These are phyloP conservation scores for Stemphylium lycopersici DNA, from an alignment of 2,329 filamentous ascomycete genomes.

Conservation along the genomic window DNA sequence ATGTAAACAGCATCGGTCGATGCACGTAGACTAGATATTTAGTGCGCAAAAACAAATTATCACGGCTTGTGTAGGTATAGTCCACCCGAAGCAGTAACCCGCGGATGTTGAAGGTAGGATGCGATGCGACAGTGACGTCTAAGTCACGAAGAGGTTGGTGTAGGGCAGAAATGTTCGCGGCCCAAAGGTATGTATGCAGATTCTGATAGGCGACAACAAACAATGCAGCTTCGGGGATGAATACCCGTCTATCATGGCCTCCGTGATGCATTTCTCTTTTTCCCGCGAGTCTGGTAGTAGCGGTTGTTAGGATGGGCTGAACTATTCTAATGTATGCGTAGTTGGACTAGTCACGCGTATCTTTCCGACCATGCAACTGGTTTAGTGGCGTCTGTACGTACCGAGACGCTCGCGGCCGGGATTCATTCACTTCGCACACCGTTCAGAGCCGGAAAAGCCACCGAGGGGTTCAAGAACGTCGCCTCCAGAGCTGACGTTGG, in stretches of 20 bases:
- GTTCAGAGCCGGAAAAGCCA: neutral
- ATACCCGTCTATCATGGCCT: neutral
- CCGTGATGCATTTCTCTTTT: neutral
- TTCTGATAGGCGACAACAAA: neutral
- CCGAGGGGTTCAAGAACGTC: neutral
- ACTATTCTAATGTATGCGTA: neutral
- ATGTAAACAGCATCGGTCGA: conserved; percentile 10
- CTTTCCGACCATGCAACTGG: neutral
- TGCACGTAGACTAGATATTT: neutral
- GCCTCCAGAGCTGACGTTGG: conserved; percentile 5
- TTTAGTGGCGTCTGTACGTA: neutral
- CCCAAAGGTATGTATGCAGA: neutral
- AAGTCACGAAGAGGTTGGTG: neutral
- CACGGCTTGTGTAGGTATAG: conserved; percentile 8
- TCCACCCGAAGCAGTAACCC: conserved; percentile 9
- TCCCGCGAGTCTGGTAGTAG: neutral
- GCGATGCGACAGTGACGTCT: neutral
- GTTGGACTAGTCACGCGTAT: neutral
- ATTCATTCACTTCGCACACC: neutral
- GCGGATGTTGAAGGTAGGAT: neutral
- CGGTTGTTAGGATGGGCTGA: neutral
- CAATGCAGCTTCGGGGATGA: neutral
- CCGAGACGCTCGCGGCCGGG: neutral
- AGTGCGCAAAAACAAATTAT: conserved; percentile 6
- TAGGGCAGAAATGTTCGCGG: neutral